Percentiles rank a stretch among this genome's conserved stretches.
Conservation (phyloP, 2,329 filamentous ascomycete species). For the Diaporthe amygdali region DNA sequence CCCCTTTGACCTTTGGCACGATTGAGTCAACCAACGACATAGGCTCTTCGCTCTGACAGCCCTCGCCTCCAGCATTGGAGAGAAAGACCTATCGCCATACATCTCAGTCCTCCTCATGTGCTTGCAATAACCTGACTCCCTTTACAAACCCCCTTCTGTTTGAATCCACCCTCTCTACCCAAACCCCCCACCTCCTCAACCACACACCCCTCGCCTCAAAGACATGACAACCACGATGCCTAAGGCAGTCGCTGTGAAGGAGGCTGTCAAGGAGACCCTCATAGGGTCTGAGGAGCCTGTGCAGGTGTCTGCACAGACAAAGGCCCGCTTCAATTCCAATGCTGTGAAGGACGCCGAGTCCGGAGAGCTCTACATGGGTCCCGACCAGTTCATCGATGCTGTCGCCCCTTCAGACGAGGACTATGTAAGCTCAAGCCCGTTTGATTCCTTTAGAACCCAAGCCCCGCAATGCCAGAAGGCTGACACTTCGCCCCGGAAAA, state of each 20-base stretch:
- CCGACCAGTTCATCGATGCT: constrained; percentile 88
- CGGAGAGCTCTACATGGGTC: constrained; percentile 80
- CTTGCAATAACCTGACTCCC: background rate
- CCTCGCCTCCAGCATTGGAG: background rate
- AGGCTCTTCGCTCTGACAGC: background rate
- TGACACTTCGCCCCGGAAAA: constrained; percentile 22
- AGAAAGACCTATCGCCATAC: background rate
- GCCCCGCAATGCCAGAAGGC: background rate
- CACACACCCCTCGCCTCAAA: background rate
- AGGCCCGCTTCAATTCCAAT: constrained; percentile 76
- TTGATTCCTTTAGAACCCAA: background rate
- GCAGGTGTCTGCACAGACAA: constrained; percentile 76
- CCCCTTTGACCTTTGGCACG: background rate
- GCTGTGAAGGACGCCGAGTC: constrained; percentile 76
- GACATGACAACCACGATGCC: constrained; percentile 39
- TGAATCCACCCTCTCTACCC: background rate
- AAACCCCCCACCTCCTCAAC: background rate
- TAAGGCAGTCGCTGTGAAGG: constrained; percentile 60
- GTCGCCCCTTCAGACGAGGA: constrained; percentile 87
- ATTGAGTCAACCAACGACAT: constrained; percentile 6
- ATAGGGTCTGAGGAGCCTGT: constrained; percentile 65
- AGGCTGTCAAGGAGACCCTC: constrained; percentile 80
- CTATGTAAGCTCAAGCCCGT: constrained; percentile 72
- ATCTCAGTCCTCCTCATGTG: constrained; percentile 8
- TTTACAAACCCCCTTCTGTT: background rate